Evolutionary conservation across 1,139 yeast species (phyloP).

Genomic region (Scheffersomyces stambukii): DNA sequence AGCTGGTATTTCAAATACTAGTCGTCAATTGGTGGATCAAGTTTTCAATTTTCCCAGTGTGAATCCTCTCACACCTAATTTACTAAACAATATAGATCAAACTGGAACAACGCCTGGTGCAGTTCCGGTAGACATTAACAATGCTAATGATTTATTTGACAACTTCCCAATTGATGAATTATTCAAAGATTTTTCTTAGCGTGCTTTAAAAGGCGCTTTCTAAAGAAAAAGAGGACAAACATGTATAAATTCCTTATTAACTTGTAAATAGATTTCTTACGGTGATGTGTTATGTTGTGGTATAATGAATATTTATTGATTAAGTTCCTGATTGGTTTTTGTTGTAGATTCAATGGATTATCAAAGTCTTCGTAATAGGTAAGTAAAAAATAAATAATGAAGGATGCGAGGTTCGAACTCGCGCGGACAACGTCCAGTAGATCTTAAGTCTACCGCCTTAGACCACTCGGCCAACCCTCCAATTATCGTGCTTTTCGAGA

Average conservation of each 20-base stretch:
- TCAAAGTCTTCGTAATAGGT: slow-evolving; percentile 1
- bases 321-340: too few species aligned
- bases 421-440: slow-evolving; percentile 67
- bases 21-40: too few species aligned
- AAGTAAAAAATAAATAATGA: slow-evolving; percentile 49
- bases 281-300: too few species aligned
- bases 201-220: not conserved
- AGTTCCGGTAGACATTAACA: slow-evolving; percentile 6
- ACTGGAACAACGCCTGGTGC: not conserved
- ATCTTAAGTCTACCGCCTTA: slow-evolving; percentile 54
- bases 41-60: too few species aligned
- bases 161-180: slow-evolving; percentile 13
- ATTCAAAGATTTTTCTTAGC: slow-evolving; percentile 11
- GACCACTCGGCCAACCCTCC: too few species aligned
- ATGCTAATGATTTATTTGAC: slow-evolving; percentile 11
- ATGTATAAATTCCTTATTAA: too few species aligned
- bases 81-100: not conserved
- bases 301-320: too few species aligned
- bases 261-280: too few species aligned
- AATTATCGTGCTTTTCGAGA: too few species aligned
- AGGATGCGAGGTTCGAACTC: slow-evolving; percentile 87
- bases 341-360: too few species aligned
- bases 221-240: too few species aligned
- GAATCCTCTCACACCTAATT: not conserved
- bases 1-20: too few species aligned